Conservation (phyloP, 2,329 filamentous ascomycete species). For the Byssochlamys sp. region DNA sequence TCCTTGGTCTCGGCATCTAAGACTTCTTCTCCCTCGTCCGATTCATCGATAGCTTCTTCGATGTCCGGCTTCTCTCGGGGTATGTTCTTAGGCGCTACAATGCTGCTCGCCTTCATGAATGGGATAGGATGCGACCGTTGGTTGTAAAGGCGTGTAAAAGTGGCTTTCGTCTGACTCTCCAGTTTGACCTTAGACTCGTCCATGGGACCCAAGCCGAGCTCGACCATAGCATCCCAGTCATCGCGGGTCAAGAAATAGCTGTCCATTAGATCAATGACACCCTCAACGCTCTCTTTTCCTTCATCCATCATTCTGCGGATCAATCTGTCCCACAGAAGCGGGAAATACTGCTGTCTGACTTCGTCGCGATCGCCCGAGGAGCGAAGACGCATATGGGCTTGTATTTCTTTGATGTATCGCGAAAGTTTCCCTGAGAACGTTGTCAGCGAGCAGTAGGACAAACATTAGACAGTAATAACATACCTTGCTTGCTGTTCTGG, state of each 20-base stretch:
- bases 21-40: conserved; percentile 62
- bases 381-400: conserved; percentile 89
- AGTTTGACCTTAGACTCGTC: conserved; percentile 65
- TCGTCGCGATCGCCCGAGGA: conserved; percentile 87
- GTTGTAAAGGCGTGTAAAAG: conserved; percentile 90
- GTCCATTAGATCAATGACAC: conserved; percentile 92
- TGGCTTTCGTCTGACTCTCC: conserved; percentile 73
- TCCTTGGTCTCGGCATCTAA: conserved; percentile 46
- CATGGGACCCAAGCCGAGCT: conserved; percentile 81
- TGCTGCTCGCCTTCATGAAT: conserved; percentile 85
- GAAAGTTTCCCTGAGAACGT: conserved; percentile 48
- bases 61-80: conserved; percentile 76
- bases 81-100: conserved; percentile 61
- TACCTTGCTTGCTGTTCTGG: conserved; percentile 80
- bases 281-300: conserved; percentile 70
- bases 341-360: conserved; percentile 87
- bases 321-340: conserved; percentile 72
- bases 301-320: conserved; percentile 64
- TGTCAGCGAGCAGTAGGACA: conserved; percentile 14
- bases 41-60: conserved; percentile 90
- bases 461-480: conserved; percentile 18
- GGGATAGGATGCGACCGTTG: conserved; percentile 75
- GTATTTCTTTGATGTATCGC: conserved; percentile 82
- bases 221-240: conserved; percentile 85
- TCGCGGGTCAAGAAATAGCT: conserved; percentile 91